Conservation (phyloP, 2,329 filamentous ascomycete species). For the Teratosphaeria nubilosa region DNA sequence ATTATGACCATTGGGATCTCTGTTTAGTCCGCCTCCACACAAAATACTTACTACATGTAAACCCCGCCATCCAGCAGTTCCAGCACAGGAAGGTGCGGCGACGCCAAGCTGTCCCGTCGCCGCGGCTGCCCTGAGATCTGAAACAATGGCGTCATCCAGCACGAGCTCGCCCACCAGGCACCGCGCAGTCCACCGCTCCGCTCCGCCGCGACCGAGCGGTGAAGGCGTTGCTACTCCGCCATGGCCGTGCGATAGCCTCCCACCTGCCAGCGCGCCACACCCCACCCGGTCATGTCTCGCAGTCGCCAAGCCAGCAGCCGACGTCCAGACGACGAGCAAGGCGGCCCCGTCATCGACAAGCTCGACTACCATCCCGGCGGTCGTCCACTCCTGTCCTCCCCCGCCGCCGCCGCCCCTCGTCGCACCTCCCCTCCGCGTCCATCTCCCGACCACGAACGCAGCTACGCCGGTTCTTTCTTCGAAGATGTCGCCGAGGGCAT, state of each 20-base stretch:
- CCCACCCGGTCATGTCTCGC: background rate
- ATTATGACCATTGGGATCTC: background rate
- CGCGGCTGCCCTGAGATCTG: background rate
- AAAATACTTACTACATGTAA: background rate
- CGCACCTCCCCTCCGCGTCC: background rate
- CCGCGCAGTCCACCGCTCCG: background rate
- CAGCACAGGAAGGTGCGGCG: background rate
- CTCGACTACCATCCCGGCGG: slow-evolving; percentile 37
- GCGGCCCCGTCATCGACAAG: slow-evolving; percentile 34
- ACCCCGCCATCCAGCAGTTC: background rate
- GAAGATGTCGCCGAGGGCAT: slow-evolving; percentile 52
- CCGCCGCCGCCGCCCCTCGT: background rate
- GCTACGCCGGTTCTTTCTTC: slow-evolving; percentile 46
- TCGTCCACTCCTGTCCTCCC: slow-evolving; percentile 26
- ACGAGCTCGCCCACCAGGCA: background rate
- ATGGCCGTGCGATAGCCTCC: background rate
- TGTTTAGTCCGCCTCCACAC: background rate
- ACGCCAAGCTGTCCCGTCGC: background rate
- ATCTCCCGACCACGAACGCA: slow-evolving; percentile 28
- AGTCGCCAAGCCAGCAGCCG: background rate
- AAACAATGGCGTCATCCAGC: background rate
- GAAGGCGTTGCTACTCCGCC: background rate
- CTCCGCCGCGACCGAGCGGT: background rate
- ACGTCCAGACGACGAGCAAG: slow-evolving; percentile 5
- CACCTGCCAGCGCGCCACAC: background rate